Evolutionary conservation across 1,284 basidiomycete species (phyloP).

Genomic region (Rhodotorula glutinis): DNA sequence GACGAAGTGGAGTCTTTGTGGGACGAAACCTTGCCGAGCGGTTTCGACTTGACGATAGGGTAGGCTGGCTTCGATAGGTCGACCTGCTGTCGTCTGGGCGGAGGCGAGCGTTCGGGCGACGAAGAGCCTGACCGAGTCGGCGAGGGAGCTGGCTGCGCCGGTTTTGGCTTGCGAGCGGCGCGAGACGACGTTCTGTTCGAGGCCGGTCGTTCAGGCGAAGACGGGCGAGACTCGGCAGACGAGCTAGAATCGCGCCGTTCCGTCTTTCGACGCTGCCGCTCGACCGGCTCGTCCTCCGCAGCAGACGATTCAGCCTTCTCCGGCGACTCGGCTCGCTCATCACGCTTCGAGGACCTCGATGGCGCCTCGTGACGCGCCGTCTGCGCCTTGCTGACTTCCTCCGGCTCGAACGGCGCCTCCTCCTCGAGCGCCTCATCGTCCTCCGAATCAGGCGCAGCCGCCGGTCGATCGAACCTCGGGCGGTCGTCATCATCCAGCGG

Average conservation of each 20-base stretch:
- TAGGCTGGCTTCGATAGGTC: not conserved
- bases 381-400: not conserved
- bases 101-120: too few relatives aligned
- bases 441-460: constrained; percentile 12
- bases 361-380: not conserved
- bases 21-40: not conserved
- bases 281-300: too few relatives aligned
- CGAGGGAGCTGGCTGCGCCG: too few relatives aligned
- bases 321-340: not conserved
- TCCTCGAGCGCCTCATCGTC: not conserved
- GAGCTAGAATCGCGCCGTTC: too few relatives aligned
- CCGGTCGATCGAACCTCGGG: constrained; percentile 16
- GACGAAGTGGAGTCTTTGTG: too few relatives aligned
- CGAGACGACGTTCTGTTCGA: too few relatives aligned
- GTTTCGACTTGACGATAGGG: constrained; percentile 24
- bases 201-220: too few relatives aligned
- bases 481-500: constrained; percentile 1
- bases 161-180: too few relatives aligned
- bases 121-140: too few relatives aligned
- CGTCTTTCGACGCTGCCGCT: too few relatives aligned
- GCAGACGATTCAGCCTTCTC: not conserved
- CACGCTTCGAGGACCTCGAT: not conserved
- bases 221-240: too few relatives aligned
- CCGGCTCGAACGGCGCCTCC: constrained; percentile 2
- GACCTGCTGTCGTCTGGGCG: not conserved